phyloP scores from a whole-genome alignment of 257 asterid genomes.

The Echites panduratus region DNA sequence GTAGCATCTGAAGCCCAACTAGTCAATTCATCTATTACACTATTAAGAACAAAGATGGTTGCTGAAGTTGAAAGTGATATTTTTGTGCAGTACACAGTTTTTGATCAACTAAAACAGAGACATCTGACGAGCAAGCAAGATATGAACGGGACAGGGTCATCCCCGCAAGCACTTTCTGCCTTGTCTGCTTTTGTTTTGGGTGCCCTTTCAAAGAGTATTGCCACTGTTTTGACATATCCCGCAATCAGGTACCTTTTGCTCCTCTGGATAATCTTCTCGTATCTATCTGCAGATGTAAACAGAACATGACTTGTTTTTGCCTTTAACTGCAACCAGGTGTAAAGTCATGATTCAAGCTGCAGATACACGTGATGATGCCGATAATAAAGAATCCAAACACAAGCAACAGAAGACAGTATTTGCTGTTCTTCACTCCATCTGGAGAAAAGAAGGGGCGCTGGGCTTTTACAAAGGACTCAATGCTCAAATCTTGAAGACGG shows the following conservation, averaged over 20 bases:
- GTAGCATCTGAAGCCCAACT: neutral
- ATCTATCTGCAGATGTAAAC: neutral
- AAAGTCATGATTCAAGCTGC: slow-evolving; percentile 50
- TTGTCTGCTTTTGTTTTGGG: slow-evolving; percentile 40
- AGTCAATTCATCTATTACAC: neutral
- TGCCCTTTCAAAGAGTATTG: slow-evolving; percentile 43
- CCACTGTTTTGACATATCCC: slow-evolving; percentile 40
- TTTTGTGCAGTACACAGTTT: slow-evolving; percentile 36
- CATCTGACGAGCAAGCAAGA: slow-evolving; percentile 22
- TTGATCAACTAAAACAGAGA: slow-evolving; percentile 40
- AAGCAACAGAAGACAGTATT: slow-evolving; percentile 26
- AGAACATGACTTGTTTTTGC: slow-evolving; percentile 5
- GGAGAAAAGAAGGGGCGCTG: slow-evolving; percentile 35
- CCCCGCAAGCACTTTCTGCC: slow-evolving; percentile 35
- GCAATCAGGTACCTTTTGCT: slow-evolving; percentile 35
- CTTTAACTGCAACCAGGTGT: slow-evolving; percentile 25
- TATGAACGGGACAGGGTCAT: slow-evolving; percentile 12
- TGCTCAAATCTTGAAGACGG: slow-evolving; percentile 47
- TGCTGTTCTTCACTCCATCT: slow-evolving; percentile 25
- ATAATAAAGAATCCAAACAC: slow-evolving; percentile 17
- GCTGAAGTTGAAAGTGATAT: slow-evolving; percentile 11
- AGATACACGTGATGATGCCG: slow-evolving; percentile 19
- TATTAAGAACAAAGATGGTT: neutral
- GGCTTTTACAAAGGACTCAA: slow-evolving; percentile 40
- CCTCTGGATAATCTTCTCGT: neutral